Percentiles rank a stretch among this genome's conserved stretches.
phyloP scores from a whole-genome alignment of 129 eudicot species.

The Lactuca sativa region DNA sequence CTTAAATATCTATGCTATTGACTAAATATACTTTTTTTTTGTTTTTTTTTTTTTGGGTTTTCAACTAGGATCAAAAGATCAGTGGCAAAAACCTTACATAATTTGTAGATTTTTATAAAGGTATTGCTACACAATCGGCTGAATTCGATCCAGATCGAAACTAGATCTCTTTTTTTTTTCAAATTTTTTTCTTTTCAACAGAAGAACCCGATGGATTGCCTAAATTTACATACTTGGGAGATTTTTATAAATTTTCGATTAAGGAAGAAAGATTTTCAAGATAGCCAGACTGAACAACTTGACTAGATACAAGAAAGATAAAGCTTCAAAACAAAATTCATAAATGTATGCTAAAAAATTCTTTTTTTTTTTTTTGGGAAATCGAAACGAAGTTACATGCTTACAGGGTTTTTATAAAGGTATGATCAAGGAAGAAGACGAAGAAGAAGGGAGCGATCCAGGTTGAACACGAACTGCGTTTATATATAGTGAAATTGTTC shows the following conservation, averaged over 20 bases:
- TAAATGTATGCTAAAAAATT: background rate
- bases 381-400: conserved; percentile 19
- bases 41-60: background rate
- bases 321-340: conserved; percentile 1
- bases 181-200: background rate
- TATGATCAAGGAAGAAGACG: conserved; percentile 27
- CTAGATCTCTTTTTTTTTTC: background rate
- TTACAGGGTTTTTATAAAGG: conserved; percentile 21
- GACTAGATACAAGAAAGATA: conserved; percentile 14
- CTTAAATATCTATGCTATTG: background rate
- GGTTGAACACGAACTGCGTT: conserved; percentile 13
- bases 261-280: conserved; percentile 26
- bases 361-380: conserved; percentile 2
- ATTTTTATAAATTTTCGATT: conserved; percentile 37
- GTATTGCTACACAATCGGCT: conserved; percentile 32
- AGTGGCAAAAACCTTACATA: conserved; percentile 30
- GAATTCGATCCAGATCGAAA: conserved; percentile 31
- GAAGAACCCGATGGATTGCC: background rate
- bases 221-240: conserved; percentile 37
- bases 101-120: conserved; percentile 40
- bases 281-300: conserved; percentile 36
- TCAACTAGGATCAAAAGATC: conserved; percentile 5
- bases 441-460: conserved; percentile 15
- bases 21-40: conserved; percentile 3
- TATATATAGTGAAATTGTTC: conserved; percentile 12